Percentiles rank a stretch among this genome's conserved stretches.
These are phyloP conservation scores for Spathaspora passalidarum DNA, from an alignment of 805 yeast species.

Conservation along the genomic window DNA sequence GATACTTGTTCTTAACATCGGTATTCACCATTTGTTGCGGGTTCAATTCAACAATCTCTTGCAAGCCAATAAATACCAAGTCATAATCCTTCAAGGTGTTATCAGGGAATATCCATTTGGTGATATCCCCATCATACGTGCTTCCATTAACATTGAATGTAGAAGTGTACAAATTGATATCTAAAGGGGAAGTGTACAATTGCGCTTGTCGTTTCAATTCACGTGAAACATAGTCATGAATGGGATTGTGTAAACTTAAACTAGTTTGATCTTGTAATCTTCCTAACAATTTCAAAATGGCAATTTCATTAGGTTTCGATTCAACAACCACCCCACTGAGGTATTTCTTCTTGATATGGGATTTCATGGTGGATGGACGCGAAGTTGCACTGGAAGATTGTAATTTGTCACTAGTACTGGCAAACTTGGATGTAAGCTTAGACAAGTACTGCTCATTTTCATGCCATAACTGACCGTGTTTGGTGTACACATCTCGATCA, in stretches of 20 bases:
- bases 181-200: slow-evolving; percentile 39
- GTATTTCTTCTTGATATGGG: slow-evolving; percentile 35
- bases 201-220: slow-evolving; percentile 39
- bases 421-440: slow-evolving; percentile 38
- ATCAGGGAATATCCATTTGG: slow-evolving; percentile 45
- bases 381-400: slow-evolving; percentile 44
- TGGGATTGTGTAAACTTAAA: slow-evolving; percentile 48
- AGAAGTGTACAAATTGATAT: slow-evolving; percentile 43
- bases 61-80: slow-evolving; percentile 77
- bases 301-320: slow-evolving; percentile 35
- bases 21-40: slow-evolving; percentile 81
- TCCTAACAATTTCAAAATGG: slow-evolving; percentile 49
- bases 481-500: slow-evolving; percentile 29
- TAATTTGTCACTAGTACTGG: slow-evolving; percentile 35
- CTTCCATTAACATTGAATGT: slow-evolving; percentile 57
- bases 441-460: slow-evolving; percentile 42
- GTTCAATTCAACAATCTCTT: slow-evolving; percentile 77
- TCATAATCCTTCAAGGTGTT: slow-evolving; percentile 46
- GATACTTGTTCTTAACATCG: slow-evolving; percentile 56
- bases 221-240: slow-evolving; percentile 48
- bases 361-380: slow-evolving; percentile 28
- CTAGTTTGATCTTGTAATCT: slow-evolving; percentile 43
- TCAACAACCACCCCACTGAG: slow-evolving; percentile 41
- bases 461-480: slow-evolving; percentile 47
- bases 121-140: slow-evolving; percentile 39